Conservation (phyloP, 2,329 filamentous ascomycete genomes). For the Fusarium incarnatum region DNA sequence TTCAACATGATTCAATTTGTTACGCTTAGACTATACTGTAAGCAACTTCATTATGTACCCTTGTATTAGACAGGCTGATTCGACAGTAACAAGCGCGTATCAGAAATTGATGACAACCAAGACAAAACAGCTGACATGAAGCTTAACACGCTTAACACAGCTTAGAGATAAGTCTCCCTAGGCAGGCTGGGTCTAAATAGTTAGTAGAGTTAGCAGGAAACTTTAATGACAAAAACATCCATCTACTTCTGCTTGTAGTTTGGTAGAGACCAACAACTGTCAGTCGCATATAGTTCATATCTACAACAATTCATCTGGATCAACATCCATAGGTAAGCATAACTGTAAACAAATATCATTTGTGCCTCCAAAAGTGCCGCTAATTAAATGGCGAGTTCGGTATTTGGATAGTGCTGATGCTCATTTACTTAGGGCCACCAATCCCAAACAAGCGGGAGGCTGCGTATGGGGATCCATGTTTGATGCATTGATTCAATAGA, state of each 20-base stretch:
- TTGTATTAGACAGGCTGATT: slow-evolving; percentile 20
- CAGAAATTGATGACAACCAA: slow-evolving; percentile 13
- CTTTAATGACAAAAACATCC: not conserved
- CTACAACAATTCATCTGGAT: no score
- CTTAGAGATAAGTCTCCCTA: not conserved
- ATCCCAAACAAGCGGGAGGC: slow-evolving; percentile 24
- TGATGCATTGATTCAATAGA: not conserved
- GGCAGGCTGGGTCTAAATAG: not conserved
- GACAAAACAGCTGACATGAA: not conserved
- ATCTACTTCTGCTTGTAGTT: not conserved
- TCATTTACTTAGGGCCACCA: slow-evolving; percentile 27
- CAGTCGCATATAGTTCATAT: not conserved
- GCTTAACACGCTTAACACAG: not conserved
- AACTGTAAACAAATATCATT: not conserved
- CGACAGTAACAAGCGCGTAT: slow-evolving; percentile 17
- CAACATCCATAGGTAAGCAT: not conserved
- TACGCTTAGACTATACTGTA: not conserved
- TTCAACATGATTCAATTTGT: slow-evolving; percentile 7
- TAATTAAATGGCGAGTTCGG: slow-evolving; percentile 9
- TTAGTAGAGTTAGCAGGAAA: not conserved
- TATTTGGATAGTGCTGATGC: slow-evolving; percentile 33
- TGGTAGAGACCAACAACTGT: not conserved
- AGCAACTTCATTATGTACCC: not conserved
- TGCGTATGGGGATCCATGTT: slow-evolving; percentile 1
- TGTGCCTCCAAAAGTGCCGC: slow-evolving; percentile 24